Conservation (phyloP, 2,329 filamentous ascomycete genomes). For the Aureobasidium sp. region DNA sequence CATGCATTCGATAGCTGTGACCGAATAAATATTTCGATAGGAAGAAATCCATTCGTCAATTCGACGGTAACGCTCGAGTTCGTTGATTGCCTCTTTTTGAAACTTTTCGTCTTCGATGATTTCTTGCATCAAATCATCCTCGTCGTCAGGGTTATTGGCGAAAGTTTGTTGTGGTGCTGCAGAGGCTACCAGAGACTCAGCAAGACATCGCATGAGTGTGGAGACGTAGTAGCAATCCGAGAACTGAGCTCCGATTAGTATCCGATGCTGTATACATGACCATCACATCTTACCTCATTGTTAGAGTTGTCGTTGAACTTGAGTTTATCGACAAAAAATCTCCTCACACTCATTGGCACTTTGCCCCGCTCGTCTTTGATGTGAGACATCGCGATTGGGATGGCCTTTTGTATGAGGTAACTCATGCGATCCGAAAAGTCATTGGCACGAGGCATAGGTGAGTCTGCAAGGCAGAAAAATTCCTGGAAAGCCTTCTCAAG, state of each 20-base stretch:
- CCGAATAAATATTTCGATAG: slow-evolving; percentile 57
- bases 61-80: slow-evolving; percentile 56
- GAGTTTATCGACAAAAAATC: slow-evolving; percentile 81
- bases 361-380: slow-evolving; percentile 69
- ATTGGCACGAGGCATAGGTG: slow-evolving; percentile 75
- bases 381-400: slow-evolving; percentile 71
- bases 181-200: slow-evolving; percentile 45
- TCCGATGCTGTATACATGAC: background rate
- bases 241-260: slow-evolving; percentile 40
- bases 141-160: slow-evolving; percentile 38
- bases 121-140: slow-evolving; percentile 34
- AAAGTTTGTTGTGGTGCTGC: slow-evolving; percentile 24
- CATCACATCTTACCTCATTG: slow-evolving; percentile 49
- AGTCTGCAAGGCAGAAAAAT: slow-evolving; percentile 76
- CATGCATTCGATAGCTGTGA: slow-evolving; percentile 55
- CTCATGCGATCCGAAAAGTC: slow-evolving; percentile 82
- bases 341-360: slow-evolving; percentile 70
- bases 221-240: slow-evolving; percentile 89
- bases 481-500: slow-evolving; percentile 79
- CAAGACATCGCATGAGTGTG: slow-evolving; percentile 61
- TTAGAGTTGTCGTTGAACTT: slow-evolving; percentile 91
- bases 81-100: slow-evolving; percentile 50
- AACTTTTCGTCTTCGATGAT: slow-evolving; percentile 45
- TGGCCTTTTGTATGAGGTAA: slow-evolving; percentile 78
- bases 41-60: slow-evolving; percentile 63